Conservation (phyloP, 805 yeast species). For the Ogataea siamensis region DNA sequence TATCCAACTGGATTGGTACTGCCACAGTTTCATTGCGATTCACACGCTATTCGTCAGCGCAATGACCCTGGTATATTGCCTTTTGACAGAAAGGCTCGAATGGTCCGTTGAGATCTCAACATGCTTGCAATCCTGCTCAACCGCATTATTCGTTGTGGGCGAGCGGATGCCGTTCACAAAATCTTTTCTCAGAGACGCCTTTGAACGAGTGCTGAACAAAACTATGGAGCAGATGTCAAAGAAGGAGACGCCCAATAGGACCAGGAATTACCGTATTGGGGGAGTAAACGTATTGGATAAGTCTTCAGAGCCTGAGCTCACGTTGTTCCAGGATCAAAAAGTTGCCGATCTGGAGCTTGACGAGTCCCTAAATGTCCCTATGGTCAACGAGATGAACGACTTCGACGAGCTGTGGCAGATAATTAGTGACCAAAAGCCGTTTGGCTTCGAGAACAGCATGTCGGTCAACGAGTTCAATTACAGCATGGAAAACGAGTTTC, state of each 20-base stretch:
- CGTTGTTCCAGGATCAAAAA: background rate
- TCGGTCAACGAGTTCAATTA: slow-evolving; percentile 10
- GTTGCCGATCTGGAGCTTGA: slow-evolving; percentile 1
- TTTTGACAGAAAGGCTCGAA: slow-evolving; percentile 20
- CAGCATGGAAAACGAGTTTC: slow-evolving; percentile 12
- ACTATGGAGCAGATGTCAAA: slow-evolving; percentile 22
- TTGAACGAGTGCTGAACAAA: slow-evolving; percentile 20
- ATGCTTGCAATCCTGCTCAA: slow-evolving; percentile 26
- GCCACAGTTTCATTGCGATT: slow-evolving; percentile 25
- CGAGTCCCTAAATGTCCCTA: background rate
- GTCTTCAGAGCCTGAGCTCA: background rate
- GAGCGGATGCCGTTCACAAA: slow-evolving; percentile 27
- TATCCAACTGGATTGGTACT: slow-evolving; percentile 24
- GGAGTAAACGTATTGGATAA: slow-evolving; percentile 18
- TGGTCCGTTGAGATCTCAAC: slow-evolving; percentile 26
- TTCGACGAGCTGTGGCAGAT: slow-evolving; percentile 24
- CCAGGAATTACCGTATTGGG: slow-evolving; percentile 12
- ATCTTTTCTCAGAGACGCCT: slow-evolving; percentile 21
- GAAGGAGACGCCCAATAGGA: slow-evolving; percentile 4
- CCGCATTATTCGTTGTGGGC: slow-evolving; percentile 24
- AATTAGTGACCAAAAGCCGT: slow-evolving; percentile 21
- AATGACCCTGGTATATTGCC: slow-evolving; percentile 25
- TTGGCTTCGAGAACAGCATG: slow-evolving; percentile 8
- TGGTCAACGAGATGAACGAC: slow-evolving; percentile 6
- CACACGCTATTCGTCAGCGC: slow-evolving; percentile 26